Evolutionary conservation across 495 filamentous ascomycete species (phyloP).

Genomic region (Pyronema omphalodes): DNA sequence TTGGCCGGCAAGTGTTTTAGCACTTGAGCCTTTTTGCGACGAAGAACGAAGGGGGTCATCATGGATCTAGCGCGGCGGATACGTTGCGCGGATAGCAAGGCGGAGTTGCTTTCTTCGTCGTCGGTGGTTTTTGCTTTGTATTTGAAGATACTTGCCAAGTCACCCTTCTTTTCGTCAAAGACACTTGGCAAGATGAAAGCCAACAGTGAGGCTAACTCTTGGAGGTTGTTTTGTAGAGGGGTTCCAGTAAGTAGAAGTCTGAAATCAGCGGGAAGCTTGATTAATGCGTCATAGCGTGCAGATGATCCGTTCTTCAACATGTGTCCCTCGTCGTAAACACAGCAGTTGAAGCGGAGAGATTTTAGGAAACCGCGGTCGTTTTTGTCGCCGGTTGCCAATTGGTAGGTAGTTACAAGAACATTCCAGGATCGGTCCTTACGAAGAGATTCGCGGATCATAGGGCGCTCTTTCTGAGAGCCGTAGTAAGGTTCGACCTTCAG

Average conservation of each 20-base stretch:
- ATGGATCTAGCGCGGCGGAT: conserved; percentile 76
- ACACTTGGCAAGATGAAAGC: conserved; percentile 78
- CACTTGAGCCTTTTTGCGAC: conserved; percentile 89
- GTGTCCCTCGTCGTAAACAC: conserved; percentile 87
- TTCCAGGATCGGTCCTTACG: conserved; percentile 47
- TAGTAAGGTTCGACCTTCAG: conserved; percentile 69
- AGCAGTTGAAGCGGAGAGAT: conserved; percentile 38
- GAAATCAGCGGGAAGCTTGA: conserved; percentile 58
- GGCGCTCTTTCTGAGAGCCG: conserved; percentile 42
- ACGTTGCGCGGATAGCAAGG: conserved; percentile 65
- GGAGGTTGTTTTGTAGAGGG: conserved; percentile 87
- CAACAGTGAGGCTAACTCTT: conserved; percentile 72
- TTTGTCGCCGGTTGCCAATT: conserved; percentile 43
- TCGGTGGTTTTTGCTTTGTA: conserved; percentile 73
- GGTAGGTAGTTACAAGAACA: conserved; percentile 83
- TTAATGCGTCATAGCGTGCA: conserved; percentile 58
- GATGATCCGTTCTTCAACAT: conserved; percentile 73
- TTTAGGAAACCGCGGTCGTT: conserved; percentile 54
- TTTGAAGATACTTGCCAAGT: conserved; percentile 66
- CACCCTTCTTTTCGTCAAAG: conserved; percentile 53
- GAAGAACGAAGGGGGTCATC: conserved; percentile 84
- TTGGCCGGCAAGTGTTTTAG: conserved; percentile 73
- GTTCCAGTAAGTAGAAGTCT: conserved; percentile 80
- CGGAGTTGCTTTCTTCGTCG: conserved; percentile 42
- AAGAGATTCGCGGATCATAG: conserved; percentile 46